Evolutionary conservation across 2,329 filamentous ascomycete species (phyloP), one percentile per base, ranked within the genome.

Genomic region (Paraphoma chrysanthemicola): DNA sequence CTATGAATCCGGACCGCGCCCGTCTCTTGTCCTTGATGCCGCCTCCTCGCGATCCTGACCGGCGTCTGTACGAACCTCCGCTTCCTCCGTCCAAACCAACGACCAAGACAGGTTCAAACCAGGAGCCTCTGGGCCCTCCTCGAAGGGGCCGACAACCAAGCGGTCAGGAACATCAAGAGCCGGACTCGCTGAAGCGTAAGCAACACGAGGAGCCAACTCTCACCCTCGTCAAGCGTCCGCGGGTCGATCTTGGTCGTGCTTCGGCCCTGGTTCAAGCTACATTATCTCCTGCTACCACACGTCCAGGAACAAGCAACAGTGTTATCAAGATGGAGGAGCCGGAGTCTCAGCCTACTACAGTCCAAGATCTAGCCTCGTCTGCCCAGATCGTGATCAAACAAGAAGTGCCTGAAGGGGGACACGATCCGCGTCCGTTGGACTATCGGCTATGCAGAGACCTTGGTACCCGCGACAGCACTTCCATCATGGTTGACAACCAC

Each of bases 91-190:
- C 28, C 6, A 30, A 57, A 14, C 47, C 54, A 23, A 23, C 10
- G 8, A 60, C 43, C 16, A 64, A 38, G 41, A 66, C 57, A 8
- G 63, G 63, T n/a, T 59, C 65, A 4, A 68, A 68, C 29, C 44
- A 53, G 4, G 50, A 58, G 9, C 65, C 65, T 1, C 47, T 68
- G 29, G 63, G 65, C 12, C 18, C 14, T 10, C 9, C 46, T 42
- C 53, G 43, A 12, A 11, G 9, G 12, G 3, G 4, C 39, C 39
- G 39, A n/a, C 14, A n/a, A 10, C 8, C 16, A 16, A 4, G 10
- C 6, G 33, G 14, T 36, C 33, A 36, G 16, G 12, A 41, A 31
- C 14, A 29, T 29, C 33, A 14, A 17, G 9, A 16, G 11, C 16
- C 4, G 3, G 14, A 36, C 33, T 29, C 38, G 16, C 30, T n/a